A percentile compares a stretch with the other conserved stretches of the same genome.
Evolutionary conservation across 2,329 filamentous ascomycete genomes (phyloP).

Genomic region (Alternaria sp.): DNA sequence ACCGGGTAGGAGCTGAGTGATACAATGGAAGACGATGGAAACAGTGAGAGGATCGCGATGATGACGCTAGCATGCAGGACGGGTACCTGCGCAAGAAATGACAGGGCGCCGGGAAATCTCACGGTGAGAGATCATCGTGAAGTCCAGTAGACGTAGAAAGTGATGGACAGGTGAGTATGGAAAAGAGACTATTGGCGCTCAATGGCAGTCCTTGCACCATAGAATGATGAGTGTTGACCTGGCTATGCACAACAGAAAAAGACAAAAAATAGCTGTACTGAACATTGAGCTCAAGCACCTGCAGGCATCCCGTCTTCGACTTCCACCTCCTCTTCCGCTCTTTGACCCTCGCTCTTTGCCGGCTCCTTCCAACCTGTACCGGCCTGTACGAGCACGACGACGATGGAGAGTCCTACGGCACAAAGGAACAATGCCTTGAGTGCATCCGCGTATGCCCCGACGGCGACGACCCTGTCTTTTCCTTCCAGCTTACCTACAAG

Average conservation of each 20-base stretch:
- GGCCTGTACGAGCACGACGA: constrained; percentile 62
- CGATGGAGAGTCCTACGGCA: constrained; percentile 56
- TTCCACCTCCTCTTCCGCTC: constrained; percentile 25
- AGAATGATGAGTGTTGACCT: not conserved
- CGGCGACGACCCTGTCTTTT: constrained; percentile 58
- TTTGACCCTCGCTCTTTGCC: constrained; percentile 20
- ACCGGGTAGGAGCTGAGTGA: not conserved
- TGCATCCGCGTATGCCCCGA: constrained; percentile 61
- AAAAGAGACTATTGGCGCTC: not conserved
- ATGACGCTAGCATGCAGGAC: not conserved
- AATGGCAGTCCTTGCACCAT: not conserved
- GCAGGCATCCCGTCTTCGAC: constrained; percentile 29
- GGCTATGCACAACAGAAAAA: not conserved
- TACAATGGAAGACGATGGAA: not conserved
- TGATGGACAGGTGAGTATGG: not conserved
- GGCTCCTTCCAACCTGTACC: constrained; percentile 62
- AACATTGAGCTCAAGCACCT: constrained; percentile 16
- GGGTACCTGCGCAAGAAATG: constrained; percentile 4
- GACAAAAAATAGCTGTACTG: not conserved
- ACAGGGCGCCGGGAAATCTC: not conserved
- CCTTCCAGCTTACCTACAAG: constrained; percentile 59
- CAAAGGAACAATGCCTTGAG: constrained; percentile 61
- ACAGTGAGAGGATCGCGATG: not conserved
- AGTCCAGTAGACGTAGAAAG: not conserved
- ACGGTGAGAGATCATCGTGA: not conserved